phyloP scores from a whole-genome alignment of 2,329 filamentous ascomycete genomes.

The Colletotrichum sidae region DNA sequence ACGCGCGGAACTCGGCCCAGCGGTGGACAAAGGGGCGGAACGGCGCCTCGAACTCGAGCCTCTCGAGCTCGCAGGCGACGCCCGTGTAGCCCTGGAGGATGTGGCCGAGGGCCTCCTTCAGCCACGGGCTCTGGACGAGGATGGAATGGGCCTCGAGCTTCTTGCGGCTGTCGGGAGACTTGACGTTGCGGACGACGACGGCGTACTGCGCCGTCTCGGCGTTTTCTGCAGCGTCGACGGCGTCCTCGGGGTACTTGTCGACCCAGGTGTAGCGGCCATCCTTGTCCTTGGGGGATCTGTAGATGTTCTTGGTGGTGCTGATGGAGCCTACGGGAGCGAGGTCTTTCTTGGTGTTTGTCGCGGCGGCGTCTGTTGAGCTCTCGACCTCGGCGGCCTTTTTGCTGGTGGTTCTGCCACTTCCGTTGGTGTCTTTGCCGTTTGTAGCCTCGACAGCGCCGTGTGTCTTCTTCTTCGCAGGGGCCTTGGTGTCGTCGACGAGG shows the following conservation, averaged over 20 bases:
- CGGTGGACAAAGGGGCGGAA: conserved; percentile 76
- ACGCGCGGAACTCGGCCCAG: conserved; percentile 62
- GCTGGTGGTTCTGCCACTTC: conserved; percentile 4
- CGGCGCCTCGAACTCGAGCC: conserved; percentile 69
- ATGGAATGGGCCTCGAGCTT: conserved; percentile 72
- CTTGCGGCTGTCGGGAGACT: conserved; percentile 68
- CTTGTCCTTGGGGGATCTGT: conserved; percentile 56
- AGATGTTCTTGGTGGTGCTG: conserved; percentile 55
- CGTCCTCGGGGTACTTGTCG: conserved; percentile 64
- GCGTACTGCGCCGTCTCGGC: conserved; percentile 71
- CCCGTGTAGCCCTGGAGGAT: conserved; percentile 70
- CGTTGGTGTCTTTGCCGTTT: neutral
- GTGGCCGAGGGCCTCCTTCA: conserved; percentile 67
- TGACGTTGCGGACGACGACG: conserved; percentile 68
- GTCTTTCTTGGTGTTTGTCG: conserved; percentile 40
- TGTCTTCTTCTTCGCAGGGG: conserved; percentile 2
- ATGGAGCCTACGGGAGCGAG: conserved; percentile 48
- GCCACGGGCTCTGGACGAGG: conserved; percentile 70
- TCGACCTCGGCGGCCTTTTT: conserved; percentile 15
- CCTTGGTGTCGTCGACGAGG: conserved; percentile 15
- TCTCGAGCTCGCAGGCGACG: conserved; percentile 68
- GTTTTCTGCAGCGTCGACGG: conserved; percentile 69
- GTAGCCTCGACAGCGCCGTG: neutral
- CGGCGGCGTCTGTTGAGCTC: conserved; percentile 39
- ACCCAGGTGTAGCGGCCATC: conserved; percentile 66